Evolutionary conservation across 768 basidiomycete species (phyloP).

Genomic region (Cubamyces sp.): DNA sequence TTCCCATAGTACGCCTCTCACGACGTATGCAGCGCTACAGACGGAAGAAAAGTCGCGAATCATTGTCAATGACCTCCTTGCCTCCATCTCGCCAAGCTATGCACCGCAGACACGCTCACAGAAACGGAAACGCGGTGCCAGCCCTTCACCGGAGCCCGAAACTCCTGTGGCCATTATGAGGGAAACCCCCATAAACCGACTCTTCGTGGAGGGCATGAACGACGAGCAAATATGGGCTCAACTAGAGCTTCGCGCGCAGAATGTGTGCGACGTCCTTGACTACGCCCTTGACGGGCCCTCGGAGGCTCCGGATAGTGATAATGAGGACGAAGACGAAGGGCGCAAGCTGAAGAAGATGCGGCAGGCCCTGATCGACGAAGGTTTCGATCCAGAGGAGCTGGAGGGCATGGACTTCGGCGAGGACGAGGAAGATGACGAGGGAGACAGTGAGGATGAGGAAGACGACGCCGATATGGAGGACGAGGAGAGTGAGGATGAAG

Average conservation of each 20-base stretch:
- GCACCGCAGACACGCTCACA: conserved; percentile 80
- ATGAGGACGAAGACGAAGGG: conserved; percentile 38
- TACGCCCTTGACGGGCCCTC: conserved; percentile 59
- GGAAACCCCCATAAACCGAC: conserved; percentile 73
- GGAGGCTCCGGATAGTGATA: conserved; percentile 21
- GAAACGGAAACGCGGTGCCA: conserved; percentile 46
- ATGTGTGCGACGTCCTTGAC: conserved; percentile 71
- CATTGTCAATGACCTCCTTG: conserved; percentile 66
- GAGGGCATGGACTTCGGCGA: conserved; percentile 34
- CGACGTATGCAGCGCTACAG: conserved; percentile 54
- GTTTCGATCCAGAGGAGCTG: conserved; percentile 38
- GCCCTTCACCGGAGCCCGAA: conserved; percentile 38
- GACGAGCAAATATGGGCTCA: conserved; percentile 94
- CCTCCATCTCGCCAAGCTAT: conserved; percentile 65
- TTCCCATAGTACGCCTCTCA: conserved; percentile 11
- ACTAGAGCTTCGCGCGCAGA: conserved; percentile 77
- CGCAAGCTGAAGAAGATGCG: conserved; percentile 29
- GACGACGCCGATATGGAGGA: conserved; percentile 39
- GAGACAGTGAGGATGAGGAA: conserved; percentile 40
- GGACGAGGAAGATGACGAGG: conserved; percentile 37
- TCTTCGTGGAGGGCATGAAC: conserved; percentile 80
- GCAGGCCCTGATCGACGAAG: conserved; percentile 34
- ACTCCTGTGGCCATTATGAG: conserved; percentile 38
- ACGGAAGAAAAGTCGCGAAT: conserved; percentile 68
- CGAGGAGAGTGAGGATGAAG: conserved; percentile 29